Conservation (phyloP, 768 basidiomycete genomes). For the Pleurotus tuber-regium region DNA sequence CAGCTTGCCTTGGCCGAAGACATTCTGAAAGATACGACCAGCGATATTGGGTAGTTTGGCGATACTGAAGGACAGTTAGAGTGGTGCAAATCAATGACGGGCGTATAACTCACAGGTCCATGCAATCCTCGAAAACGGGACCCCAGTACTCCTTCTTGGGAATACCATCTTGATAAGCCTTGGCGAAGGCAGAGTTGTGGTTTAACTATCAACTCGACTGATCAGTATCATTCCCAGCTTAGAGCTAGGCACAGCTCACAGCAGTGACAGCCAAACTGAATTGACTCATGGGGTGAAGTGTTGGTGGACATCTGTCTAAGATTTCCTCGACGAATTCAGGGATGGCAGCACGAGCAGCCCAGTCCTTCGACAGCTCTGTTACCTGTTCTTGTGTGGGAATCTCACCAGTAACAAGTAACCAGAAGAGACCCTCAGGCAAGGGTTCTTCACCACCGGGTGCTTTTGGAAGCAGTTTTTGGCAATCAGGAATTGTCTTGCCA, state of each 20-base stretch:
- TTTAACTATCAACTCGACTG: constrained; percentile 53
- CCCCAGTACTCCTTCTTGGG: constrained; percentile 98
- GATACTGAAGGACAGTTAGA: constrained; percentile 49
- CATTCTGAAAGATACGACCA: constrained; percentile 86
- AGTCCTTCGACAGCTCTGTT: constrained; percentile 81
- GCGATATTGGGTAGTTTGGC: constrained; percentile 97
- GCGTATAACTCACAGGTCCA: constrained; percentile 63
- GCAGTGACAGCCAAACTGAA: constrained; percentile 96
- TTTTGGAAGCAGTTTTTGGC: constrained; percentile 83
- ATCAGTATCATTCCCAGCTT: constrained; percentile 2
- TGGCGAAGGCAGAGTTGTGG: constrained; percentile 96
- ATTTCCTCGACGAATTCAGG: constrained; percentile 97
- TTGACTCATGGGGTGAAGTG: constrained; percentile 98
- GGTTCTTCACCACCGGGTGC: constrained; percentile 87
- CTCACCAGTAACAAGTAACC: constrained; percentile 94
- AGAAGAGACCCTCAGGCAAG: constrained; percentile 92
- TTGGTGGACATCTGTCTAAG: constrained; percentile 89
- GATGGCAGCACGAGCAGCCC: constrained; percentile 90
- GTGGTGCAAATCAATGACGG: not conserved
- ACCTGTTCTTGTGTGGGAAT: constrained; percentile 91
- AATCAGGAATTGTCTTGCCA: constrained; percentile 92
- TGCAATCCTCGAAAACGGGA: constrained; percentile 85
- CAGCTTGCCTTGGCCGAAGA: constrained; percentile 86
- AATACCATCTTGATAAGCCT: constrained; percentile 89
- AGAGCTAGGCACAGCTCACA: constrained; percentile 35